phyloP scores from a whole-genome alignment of 2,329 filamentous ascomycete genomes.

The Colletotrichum melonis region DNA sequence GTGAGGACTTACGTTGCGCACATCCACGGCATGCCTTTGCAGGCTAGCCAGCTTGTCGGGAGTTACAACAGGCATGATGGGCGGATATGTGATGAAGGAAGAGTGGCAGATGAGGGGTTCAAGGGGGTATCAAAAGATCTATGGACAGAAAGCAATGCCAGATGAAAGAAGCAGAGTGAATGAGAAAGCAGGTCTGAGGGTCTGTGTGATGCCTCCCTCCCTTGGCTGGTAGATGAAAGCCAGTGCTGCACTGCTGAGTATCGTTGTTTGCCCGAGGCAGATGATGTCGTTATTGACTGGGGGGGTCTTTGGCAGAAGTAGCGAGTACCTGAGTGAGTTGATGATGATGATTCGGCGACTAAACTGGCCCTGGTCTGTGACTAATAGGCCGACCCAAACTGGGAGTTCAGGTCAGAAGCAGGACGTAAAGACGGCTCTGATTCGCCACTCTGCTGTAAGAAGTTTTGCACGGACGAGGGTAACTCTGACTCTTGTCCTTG shows the following conservation, averaged over 20 bases:
- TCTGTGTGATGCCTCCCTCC: not conserved
- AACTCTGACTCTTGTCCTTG: conserved; percentile 2
- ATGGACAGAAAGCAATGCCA: conserved; percentile 27
- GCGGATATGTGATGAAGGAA: not conserved
- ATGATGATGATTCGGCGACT: conserved; percentile 18
- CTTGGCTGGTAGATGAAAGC: not conserved
- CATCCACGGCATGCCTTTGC: conserved; percentile 86
- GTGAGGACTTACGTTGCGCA: conserved; percentile 81
- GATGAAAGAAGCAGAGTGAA: not conserved
- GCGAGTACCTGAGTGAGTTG: not conserved
- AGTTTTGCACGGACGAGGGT: not conserved
- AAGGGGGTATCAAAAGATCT: conserved; percentile 32
- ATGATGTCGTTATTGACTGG: not conserved
- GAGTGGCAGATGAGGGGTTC: not conserved
- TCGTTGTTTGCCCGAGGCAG: not conserved
- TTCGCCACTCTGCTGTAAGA: conserved; percentile 13
- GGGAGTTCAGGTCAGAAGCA: not conserved
- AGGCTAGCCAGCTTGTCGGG: conserved; percentile 91
- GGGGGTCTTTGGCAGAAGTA: not conserved
- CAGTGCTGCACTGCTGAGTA: not conserved
- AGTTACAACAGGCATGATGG: conserved; percentile 86
- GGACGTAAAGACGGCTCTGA: not conserved
- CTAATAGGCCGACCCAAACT: conserved; percentile 22
- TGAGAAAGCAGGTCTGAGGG: not conserved
- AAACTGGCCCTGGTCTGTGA: conserved; percentile 19